A percentile compares a stretch with the other conserved stretches of the same genome.
These are phyloP conservation scores for Colletotrichum abscissum DNA, from an alignment of 2,329 filamentous ascomycete species.

Conservation along the genomic window DNA sequence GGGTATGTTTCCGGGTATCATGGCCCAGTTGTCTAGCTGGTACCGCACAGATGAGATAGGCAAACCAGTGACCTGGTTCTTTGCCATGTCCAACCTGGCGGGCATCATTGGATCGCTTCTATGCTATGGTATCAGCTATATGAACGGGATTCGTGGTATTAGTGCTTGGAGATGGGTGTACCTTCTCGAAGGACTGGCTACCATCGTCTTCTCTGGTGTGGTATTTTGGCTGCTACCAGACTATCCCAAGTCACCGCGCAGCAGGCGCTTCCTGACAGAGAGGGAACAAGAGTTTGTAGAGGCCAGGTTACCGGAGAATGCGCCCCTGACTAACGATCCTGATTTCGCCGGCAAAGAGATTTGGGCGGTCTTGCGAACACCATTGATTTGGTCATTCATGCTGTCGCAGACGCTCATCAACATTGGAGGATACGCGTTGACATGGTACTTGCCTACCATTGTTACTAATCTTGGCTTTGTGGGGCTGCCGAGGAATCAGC, in stretches of 20 bases:
- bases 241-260: slow-evolving; percentile 53
- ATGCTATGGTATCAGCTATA: slow-evolving; percentile 43
- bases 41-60: slow-evolving; percentile 58
- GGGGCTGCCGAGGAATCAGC: slow-evolving; percentile 53
- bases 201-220: slow-evolving; percentile 41
- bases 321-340: slow-evolving; percentile 49
- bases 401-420: slow-evolving; percentile 48
- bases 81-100: slow-evolving; percentile 45
- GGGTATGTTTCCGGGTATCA: slow-evolving; percentile 53
- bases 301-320: slow-evolving; percentile 49
- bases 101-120: slow-evolving; percentile 48
- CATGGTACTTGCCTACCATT: slow-evolving; percentile 54
- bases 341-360: slow-evolving; percentile 49
- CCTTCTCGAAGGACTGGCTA: slow-evolving; percentile 54
- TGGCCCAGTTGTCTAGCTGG: slow-evolving; percentile 55
- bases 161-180: slow-evolving; percentile 51
- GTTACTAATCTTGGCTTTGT: slow-evolving; percentile 55
- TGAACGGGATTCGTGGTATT: slow-evolving; percentile 40
- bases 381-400: slow-evolving; percentile 40
- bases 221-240: slow-evolving; percentile 51
- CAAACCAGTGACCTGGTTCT: slow-evolving; percentile 55
- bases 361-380: slow-evolving; percentile 43
- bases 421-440: slow-evolving; percentile 53
- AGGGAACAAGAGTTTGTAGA: slow-evolving; percentile 54
- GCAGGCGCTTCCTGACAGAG: slow-evolving; percentile 48